phyloP scores from a whole-genome alignment of 192 early-diverging fungal species.

The Jimgerdemannia lactiflua region DNA sequence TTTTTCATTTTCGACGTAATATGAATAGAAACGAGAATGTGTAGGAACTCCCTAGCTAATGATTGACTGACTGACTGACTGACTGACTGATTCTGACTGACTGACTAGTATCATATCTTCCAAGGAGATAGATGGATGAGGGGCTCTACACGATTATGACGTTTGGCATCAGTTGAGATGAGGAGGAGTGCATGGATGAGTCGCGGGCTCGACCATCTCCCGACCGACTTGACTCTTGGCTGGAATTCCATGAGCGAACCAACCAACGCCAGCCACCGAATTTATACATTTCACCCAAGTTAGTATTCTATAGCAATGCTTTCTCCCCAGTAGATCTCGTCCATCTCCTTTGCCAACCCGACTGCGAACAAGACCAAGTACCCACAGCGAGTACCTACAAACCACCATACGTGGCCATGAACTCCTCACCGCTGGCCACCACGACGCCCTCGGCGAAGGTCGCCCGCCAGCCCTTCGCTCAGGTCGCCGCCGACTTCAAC shows the following conservation, averaged over 20 bases:
- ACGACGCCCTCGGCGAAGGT: conserved; percentile 51
- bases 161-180: too few species aligned
- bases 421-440: neutral
- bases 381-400: neutral
- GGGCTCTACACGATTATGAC: too few species aligned
- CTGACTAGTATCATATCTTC: too few species aligned
- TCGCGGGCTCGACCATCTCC: too few species aligned
- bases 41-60: too few species aligned
- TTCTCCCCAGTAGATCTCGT: neutral
- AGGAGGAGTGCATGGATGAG: too few species aligned
- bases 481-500: conserved; percentile 41
- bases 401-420: neutral
- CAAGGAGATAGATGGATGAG: too few species aligned
- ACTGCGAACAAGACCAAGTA: neutral
- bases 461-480: conserved; percentile 42
- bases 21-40: too few species aligned
- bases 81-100: too few species aligned
- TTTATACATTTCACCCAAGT: neutral
- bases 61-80: too few species aligned
- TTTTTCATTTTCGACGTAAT: too few species aligned
- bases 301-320: neutral
- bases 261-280: neutral
- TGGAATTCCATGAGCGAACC: neutral
- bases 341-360: neutral
- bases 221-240: too few species aligned